These are phyloP conservation scores for Metarhizium humberi DNA, from an alignment of 2,329 filamentous ascomycete genomes.

Conservation along the genomic window DNA sequence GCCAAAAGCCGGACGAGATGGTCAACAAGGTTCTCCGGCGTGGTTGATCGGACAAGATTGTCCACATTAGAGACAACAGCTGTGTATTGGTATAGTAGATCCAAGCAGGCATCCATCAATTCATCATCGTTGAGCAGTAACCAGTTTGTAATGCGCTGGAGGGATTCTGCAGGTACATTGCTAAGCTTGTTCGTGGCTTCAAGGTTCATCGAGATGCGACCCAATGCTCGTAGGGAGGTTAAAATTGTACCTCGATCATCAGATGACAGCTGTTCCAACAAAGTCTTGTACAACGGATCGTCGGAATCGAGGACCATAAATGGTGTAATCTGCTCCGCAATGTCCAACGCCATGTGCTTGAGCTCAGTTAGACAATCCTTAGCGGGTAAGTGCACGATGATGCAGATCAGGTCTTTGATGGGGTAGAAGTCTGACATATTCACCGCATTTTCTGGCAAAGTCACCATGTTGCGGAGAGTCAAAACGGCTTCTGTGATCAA, in stretches of 20 bases:
- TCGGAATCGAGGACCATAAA: conserved; percentile 63
- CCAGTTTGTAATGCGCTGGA: conserved; percentile 65
- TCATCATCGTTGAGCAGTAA: conserved; percentile 83
- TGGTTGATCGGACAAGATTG: conserved; percentile 51
- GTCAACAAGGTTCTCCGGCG: conserved; percentile 59
- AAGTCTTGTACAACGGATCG: conserved; percentile 70
- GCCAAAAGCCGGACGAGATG: conserved; percentile 74
- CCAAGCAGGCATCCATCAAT: conserved; percentile 75
- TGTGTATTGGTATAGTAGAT: conserved; percentile 95
- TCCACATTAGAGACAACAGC: conserved; percentile 78
- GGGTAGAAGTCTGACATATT: conserved; percentile 69
- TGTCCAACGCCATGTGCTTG: conserved; percentile 85
- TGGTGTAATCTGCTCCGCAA: conserved; percentile 81
- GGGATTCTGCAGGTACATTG: conserved; percentile 53
- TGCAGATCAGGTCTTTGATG: conserved; percentile 73
- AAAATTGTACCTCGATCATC: conserved; percentile 76
- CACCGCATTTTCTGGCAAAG: conserved; percentile 76
- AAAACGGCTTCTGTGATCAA: conserved; percentile 79
- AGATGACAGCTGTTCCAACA: conserved; percentile 56
- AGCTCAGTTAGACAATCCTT: conserved; percentile 69
- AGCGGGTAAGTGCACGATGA: conserved; percentile 68
- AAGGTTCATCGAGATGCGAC: conserved; percentile 79
- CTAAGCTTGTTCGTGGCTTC: conserved; percentile 70
- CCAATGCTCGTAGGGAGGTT: conserved; percentile 70
- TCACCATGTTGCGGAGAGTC: conserved; percentile 93